Evolutionary conservation across 495 filamentous ascomycete genomes (phyloP).

Genomic region (Penicillium argentinense): DNA sequence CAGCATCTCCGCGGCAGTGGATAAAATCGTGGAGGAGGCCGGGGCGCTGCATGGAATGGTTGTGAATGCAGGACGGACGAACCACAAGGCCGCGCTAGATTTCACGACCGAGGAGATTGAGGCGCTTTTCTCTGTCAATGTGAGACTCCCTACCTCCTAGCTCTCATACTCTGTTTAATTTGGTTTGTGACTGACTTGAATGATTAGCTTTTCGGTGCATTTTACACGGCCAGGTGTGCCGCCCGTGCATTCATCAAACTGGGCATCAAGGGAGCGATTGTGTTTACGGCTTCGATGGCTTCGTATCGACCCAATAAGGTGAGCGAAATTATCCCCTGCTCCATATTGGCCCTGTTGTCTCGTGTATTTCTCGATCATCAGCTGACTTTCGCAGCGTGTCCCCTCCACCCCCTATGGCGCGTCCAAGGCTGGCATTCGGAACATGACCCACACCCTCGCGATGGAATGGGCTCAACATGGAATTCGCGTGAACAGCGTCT

Average conservation of each 20-base stretch:
- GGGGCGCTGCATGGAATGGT: constrained; percentile 40
- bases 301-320: constrained; percentile 48
- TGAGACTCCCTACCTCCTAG: background rate
- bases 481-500: constrained; percentile 45
- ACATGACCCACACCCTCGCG: constrained; percentile 43
- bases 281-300: constrained; percentile 49
- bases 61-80: constrained; percentile 44
- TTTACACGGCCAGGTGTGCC: constrained; percentile 33
- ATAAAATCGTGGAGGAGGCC: constrained; percentile 33
- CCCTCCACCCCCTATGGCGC: constrained; percentile 34
- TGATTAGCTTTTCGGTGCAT: constrained; percentile 39
- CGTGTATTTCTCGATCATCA: background rate
- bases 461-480: constrained; percentile 50
- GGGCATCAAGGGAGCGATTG: constrained; percentile 43
- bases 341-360: background rate
- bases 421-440: constrained; percentile 32
- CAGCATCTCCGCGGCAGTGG: constrained; percentile 36
- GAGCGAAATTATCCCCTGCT: background rate
- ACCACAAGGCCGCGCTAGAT: constrained; percentile 44
- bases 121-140: constrained; percentile 40
- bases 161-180: background rate
- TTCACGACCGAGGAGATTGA: constrained; percentile 43
- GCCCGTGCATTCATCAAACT: constrained; percentile 42
- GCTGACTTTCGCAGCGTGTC: constrained; percentile 24
- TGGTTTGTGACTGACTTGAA: constrained; percentile 4